Evolutionary conservation across 225 moss, liverwort and hornwort genomes (phyloP).

Genomic region (Asterella californica): DNA sequence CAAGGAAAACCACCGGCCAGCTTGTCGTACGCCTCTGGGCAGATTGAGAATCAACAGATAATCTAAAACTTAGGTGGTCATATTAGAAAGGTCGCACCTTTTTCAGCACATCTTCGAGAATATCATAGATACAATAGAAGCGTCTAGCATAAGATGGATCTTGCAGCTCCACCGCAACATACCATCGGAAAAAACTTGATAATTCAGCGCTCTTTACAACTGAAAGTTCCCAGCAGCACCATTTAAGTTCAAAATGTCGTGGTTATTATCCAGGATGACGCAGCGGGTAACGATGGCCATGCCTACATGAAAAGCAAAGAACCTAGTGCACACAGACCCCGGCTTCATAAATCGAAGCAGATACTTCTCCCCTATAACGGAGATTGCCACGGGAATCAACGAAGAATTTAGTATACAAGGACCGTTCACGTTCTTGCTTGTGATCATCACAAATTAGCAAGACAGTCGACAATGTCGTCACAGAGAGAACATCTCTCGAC

Average conservation of each 20-base stretch:
- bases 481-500: neutral
- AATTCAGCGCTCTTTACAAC: slow-evolving; percentile 77
- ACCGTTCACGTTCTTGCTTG: no score
- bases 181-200: slow-evolving; percentile 85
- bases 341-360: no score
- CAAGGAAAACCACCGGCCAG: no score
- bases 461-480: neutral
- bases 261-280: no score
- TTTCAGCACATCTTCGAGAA: slow-evolving; percentile 68
- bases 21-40: neutral
- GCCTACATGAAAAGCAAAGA: no score
- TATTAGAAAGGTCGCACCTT: slow-evolving; percentile 44
- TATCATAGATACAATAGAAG: slow-evolving; percentile 82
- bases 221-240: slow-evolving; percentile 21
- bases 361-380: neutral
- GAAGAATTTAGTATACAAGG: no score
- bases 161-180: slow-evolving; percentile 84
- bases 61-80: neutral
- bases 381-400: no score
- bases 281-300: neutral
- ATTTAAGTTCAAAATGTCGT: neutral
- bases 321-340: no score
- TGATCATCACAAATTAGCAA: neutral
- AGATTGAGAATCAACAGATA: neutral
- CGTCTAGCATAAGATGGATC: slow-evolving; percentile 78